Conservation (phyloP, 1,139 yeast genomes). For the Geotrichum reessii region DNA sequence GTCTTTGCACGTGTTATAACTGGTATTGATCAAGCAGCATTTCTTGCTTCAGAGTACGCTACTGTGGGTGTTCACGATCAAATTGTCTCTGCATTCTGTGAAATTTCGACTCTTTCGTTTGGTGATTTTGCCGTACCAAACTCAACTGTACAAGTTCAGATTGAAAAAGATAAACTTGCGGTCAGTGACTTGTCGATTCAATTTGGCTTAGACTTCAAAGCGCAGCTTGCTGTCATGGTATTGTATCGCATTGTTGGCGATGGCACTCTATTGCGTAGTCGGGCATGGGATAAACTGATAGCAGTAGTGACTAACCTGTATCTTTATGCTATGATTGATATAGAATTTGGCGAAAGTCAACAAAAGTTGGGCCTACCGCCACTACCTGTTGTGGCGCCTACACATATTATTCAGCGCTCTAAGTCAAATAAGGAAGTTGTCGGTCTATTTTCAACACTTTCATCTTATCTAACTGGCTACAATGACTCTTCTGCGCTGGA, state of each 20-base stretch:
- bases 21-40: conserved; percentile 78
- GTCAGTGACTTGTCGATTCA: conserved; percentile 77
- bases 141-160: conserved; percentile 39
- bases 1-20: conserved; percentile 81
- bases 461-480: conserved; percentile 86
- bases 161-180: conserved; percentile 49
- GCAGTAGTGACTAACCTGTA: conserved; percentile 59
- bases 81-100: conserved; percentile 57
- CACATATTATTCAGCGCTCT: conserved; percentile 55
- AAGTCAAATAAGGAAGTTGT: conserved; percentile 55
- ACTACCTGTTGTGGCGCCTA: conserved; percentile 60
- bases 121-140: conserved; percentile 39
- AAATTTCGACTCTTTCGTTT: conserved; percentile 44
- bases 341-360: conserved; percentile 48
- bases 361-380: conserved; percentile 26
- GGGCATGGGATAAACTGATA: conserved; percentile 57
- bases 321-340: conserved; percentile 66
- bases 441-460: conserved; percentile 79
- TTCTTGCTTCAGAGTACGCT: conserved; percentile 61
- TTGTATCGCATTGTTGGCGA: conserved; percentile 55
- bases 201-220: conserved; percentile 86
- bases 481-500: conserved; percentile 76
- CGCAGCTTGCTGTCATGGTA: conserved; percentile 83
- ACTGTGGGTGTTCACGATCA: conserved; percentile 55
- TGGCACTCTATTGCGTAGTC: neutral